Percentiles rank a stretch among this genome's conserved stretches.
These are phyloP conservation scores for Pinus albicaulis DNA, from an alignment of 75 land plant species.

Conservation along the genomic window DNA sequence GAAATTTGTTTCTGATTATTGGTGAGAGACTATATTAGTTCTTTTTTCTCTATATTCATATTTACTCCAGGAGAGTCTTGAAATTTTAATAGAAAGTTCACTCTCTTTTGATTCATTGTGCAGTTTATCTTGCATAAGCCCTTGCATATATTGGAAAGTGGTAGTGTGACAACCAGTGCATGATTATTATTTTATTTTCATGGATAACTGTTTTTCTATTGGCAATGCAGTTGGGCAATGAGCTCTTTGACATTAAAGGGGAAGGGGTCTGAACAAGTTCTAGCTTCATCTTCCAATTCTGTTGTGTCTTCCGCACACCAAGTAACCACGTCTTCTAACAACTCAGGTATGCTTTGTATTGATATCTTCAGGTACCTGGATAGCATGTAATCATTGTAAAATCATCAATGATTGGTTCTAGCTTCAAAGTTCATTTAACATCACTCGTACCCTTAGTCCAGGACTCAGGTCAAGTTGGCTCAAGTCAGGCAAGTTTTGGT, in stretches of 20 bases:
- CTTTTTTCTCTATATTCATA: neutral
- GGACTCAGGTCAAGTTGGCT: too few relatives aligned
- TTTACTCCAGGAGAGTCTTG: neutral
- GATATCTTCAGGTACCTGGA: too few relatives aligned
- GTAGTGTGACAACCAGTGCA: neutral
- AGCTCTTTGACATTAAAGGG: slow-evolving; percentile 78
- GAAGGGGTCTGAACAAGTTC: slow-evolving; percentile 62
- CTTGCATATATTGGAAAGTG: neutral
- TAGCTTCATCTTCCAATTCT: slow-evolving; percentile 26
- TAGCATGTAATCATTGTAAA: too few relatives aligned
- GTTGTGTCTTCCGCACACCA: slow-evolving; percentile 18
- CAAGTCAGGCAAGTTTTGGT: too few relatives aligned
- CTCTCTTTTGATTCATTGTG: neutral
- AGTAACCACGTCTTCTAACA: slow-evolving; percentile 15
- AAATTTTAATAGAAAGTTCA: neutral
- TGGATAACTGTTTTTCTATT: neutral
- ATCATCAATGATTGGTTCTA: too few relatives aligned
- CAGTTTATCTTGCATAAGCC: neutral
- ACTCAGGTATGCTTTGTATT: slow-evolving; percentile 13
- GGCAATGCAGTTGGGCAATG: slow-evolving; percentile 92
- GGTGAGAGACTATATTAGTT: neutral
- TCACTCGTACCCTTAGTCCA: too few relatives aligned
- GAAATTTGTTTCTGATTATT: neutral
- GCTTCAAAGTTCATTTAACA: too few relatives aligned
- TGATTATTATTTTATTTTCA: neutral